Evolutionary conservation across 164 flowering plant species (phyloP), one percentile per base, ranked within the genome.

Genomic region (Litsea cubeba): DNA sequence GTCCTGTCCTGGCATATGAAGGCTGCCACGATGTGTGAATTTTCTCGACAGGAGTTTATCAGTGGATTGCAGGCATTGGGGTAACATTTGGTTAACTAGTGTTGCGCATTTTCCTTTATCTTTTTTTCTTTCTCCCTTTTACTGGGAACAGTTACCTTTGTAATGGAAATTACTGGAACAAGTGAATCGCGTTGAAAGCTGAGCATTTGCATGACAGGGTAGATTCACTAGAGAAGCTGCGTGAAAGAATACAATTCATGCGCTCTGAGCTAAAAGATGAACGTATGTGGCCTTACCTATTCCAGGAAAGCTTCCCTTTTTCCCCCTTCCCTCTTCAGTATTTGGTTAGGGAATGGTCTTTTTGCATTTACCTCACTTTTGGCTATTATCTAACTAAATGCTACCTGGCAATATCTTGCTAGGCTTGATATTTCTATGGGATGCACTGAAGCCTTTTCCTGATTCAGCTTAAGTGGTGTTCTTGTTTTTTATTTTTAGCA

Each of bases 1-100:
- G 99, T 96, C 76, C 75, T 96, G 64, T 93, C 98, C 72, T 96
- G 99, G 99, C 98, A 96, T 78, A 94, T 96, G 99, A 93, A 94
- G 78, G 99, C 99, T 78, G 93, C 96, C 62, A 96, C 99, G 35
- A 92, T 94, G 98, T 96, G 99, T 85, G 99, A 96, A 83, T 96
- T 88, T 82, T 90, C 98, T 50, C 91, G 91, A 84, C 90, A 91
- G 83, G 99, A 96, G 83, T 96, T 96, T 62, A 69, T 96, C 35
- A 86, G 89, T 74, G 99, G 99, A 73, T 81, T 94, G 24, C 97
- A 94, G 78, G 79, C 95, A 70, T 84, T 92, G 62, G 99, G 98
- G 99, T 91, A 78, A 70, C 83, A 81, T 51, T 30, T 30, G 32
- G 46, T 65, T 66, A 17, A 62, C 58, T 70, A 20, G 2, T 58